A percentile compares a stretch with the other conserved stretches of the same genome.
Evolutionary conservation across 768 basidiomycete genomes (phyloP).

Genomic region (Boletus sensibilis): DNA sequence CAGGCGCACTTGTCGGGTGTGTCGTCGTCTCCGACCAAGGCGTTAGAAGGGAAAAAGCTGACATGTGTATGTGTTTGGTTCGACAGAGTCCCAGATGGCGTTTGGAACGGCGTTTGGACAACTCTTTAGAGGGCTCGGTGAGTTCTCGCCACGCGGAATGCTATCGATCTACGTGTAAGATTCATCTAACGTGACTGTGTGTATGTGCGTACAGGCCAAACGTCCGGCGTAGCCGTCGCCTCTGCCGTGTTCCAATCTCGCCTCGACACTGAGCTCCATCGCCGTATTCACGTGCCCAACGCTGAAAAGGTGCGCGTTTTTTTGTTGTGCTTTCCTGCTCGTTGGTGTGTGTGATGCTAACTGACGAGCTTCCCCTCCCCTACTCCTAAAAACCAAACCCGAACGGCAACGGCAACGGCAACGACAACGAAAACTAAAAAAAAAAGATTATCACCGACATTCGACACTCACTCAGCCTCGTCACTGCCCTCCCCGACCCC

Average conservation of each 20-base stretch:
- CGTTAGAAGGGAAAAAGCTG: not conserved
- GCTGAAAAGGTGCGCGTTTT: slow-evolving; percentile 6
- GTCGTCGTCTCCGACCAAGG: not conserved
- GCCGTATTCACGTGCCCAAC: slow-evolving; percentile 12
- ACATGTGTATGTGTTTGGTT: not conserved
- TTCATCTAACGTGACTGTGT: not conserved
- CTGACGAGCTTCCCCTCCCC: not conserved
- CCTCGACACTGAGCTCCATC: slow-evolving; percentile 14
- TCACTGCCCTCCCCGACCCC: slow-evolving; percentile 5
- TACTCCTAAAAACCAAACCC: no score
- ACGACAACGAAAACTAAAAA: no score
- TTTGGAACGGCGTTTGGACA: slow-evolving; percentile 27
- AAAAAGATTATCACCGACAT: slow-evolving; percentile 19
- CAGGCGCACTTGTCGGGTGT: slow-evolving; percentile 5
- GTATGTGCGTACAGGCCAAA: slow-evolving; percentile 13
- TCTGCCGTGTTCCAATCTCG: slow-evolving; percentile 25
- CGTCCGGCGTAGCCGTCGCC: slow-evolving; percentile 21
- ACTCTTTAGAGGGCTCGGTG: slow-evolving; percentile 23
- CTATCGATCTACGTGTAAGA: not conserved
- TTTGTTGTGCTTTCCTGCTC: no score
- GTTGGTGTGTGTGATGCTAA: not conserved
- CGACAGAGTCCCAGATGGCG: slow-evolving; percentile 19
- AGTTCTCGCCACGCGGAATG: not conserved
- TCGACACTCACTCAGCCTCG: slow-evolving; percentile 20
- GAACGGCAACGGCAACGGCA: no score